These are phyloP conservation scores for Phytophthora rubi DNA, from an alignment of 352 stramenopile genomes.

Conservation along the genomic window DNA sequence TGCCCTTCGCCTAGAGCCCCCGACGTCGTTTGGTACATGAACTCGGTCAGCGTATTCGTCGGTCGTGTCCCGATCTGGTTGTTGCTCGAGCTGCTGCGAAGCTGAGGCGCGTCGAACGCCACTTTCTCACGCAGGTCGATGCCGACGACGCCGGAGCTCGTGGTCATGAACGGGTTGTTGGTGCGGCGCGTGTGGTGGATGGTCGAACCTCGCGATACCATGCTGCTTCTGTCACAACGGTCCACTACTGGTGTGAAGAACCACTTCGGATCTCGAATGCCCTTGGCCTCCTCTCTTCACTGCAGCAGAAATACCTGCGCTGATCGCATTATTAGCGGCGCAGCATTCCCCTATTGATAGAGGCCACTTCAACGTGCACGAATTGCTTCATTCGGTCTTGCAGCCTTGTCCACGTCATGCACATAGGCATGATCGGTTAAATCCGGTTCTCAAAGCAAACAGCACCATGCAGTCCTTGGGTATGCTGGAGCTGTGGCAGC, in stretches of 20 bases:
- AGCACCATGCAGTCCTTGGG: conserved; percentile 18
- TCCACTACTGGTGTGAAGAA: conserved; percentile 2
- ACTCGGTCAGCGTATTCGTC: conserved; percentile 53
- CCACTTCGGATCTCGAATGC: conserved; percentile 14
- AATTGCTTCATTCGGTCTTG: not conserved
- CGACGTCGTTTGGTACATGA: conserved; percentile 85
- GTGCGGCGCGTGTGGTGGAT: conserved; percentile 76
- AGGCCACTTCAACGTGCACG: conserved; percentile 8
- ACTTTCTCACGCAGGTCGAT: conserved; percentile 79
- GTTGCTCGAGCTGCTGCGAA: conserved; percentile 41
- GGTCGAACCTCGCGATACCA: conserved; percentile 78
- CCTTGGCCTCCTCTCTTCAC: not conserved
- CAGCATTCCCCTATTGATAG: conserved; percentile 21
- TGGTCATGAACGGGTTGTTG: conserved; percentile 88
- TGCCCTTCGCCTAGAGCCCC: conserved; percentile 58
- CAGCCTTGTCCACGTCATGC: conserved; percentile 13
- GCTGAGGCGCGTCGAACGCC: conserved; percentile 62
- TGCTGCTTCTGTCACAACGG: conserved; percentile 16
- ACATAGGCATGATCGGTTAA: conserved; percentile 27
- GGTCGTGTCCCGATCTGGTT: conserved; percentile 35
- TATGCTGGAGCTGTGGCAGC: conserved; percentile 41
- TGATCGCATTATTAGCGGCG: conserved; percentile 15
- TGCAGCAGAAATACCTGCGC: conserved; percentile 13
- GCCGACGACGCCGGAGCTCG: conserved; percentile 81
- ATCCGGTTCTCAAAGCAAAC: conserved; percentile 1